Base-by-base conservation (phyloP, 768 basidiomycete genomes). In the Peribolospora baueri region DNA sequence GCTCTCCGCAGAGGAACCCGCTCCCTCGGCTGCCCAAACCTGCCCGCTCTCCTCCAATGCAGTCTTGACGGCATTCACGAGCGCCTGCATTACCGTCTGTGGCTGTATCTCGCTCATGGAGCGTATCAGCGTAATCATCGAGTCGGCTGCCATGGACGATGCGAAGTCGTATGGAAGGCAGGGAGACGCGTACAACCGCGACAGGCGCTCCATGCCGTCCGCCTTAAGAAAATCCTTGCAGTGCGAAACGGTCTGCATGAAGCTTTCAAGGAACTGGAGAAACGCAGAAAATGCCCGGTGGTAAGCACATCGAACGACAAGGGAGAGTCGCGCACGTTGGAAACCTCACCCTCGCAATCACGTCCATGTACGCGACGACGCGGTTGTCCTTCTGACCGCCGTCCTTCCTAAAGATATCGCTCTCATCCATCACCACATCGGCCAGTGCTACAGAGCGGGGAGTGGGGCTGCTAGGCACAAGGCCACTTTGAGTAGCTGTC, bases 161-260 rank as follows among this genome's bases (percentile, higher is more conserved):
- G 81, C 80, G 64, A 84, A 90, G 65, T 88, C 82, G 57, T 82
- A 84, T 0, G 93, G 88, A 39, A 90, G 71, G 64, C 83, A 90
- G 9, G 88, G 83, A 40, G 90, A 71, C 14, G 77, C 76, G 41
- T 88, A 80, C 46, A 95, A 71, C 60, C 76, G 74, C 59, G 85
- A 79, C 54, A 97, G 70, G 60, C 75, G 72, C 59, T 78, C 70
- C 46, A 95, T 73, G 50, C 84, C 78, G 62, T 88, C 76, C 4
- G 79, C 73, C 57, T 75, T 72, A 57, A 93, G 77, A 65, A 95
- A 95, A 61, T 95, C 91, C 60, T 78, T 78, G 71, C 84, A 84
- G 66, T 95, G 84, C 36, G 79, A 77, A 2, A 78, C 73, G 64
- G 91, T 88, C 62, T 90, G 87, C 70, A 97, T 90, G 46, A 97